A percentile compares a stretch with the other conserved stretches of the same genome.
Conservation (phyloP, 495 filamentous ascomycete genomes). For the Glonium stellatum region DNA sequence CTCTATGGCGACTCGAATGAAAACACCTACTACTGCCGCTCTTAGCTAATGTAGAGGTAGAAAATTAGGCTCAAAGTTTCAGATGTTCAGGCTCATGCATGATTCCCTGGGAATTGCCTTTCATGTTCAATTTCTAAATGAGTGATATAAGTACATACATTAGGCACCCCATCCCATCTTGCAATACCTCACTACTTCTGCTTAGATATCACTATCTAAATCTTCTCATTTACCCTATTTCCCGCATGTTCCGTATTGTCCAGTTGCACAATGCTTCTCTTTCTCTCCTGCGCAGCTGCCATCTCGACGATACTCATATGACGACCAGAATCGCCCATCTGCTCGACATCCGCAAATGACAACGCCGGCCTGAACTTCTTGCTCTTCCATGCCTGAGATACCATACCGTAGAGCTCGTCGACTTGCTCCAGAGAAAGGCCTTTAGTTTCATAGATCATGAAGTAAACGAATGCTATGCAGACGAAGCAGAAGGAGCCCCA, state of each 20-base stretch:
- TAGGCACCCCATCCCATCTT: neutral
- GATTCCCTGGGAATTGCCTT: too few species aligned
- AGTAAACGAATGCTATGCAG: conserved; percentile 35
- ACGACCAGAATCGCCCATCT: neutral
- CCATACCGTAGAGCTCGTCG: conserved; percentile 38
- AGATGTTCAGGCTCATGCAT: too few species aligned
- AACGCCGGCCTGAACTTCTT: conserved; percentile 29
- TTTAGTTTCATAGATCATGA: conserved; percentile 41
- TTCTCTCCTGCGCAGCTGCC: conserved; percentile 22
- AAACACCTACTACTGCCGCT: too few species aligned
- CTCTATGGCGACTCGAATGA: too few species aligned
- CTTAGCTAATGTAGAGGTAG: too few species aligned
- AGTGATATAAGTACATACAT: too few species aligned
- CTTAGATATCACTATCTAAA: neutral
- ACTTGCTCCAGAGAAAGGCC: conserved; percentile 37
- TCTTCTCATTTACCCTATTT: neutral
- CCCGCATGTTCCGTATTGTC: conserved; percentile 7
- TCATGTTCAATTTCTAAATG: too few species aligned
- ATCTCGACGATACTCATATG: conserved; percentile 21
- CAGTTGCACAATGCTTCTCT: conserved; percentile 11
- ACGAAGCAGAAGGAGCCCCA: conserved; percentile 36
- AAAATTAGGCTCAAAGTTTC: too few species aligned
- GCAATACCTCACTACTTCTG: conserved; percentile 10
- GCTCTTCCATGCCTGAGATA: conserved; percentile 32
- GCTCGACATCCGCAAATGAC: conserved; percentile 26